Base-by-base conservation (phyloP, 257 asterid genomes). In the Leptodermis oblonga region DNA sequence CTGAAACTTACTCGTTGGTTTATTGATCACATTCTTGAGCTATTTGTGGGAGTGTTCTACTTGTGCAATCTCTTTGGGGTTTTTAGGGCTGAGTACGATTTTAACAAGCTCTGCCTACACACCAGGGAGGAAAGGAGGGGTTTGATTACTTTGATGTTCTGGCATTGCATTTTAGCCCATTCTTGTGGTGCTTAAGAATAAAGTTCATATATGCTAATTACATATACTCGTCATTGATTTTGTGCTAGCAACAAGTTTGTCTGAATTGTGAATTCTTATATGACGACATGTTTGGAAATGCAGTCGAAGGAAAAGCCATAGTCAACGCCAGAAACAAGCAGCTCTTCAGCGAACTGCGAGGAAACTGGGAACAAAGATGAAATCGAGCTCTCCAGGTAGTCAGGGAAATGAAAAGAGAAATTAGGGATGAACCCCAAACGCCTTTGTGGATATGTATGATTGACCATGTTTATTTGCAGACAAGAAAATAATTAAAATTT, bases 241-340 rank as follows among this genome's bases (percentile, higher is more conserved):
- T 3, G 37, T 34, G n/a, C 30, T 11, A 18, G 1, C 17, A 37
- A 45, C 34, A 23, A 39, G 51, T 26, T 10, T 20, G 6, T 26
- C 26, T 20, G 9, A 30, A 65, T 34, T 30, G n/a, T 65, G 17
- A 42, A 42, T 3, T 28, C 31, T 3, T 17, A 61, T 22, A 20
- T 28, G 25, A 54, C 34, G n/a, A 37, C 23, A 22, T 70, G 34
- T 58, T 31, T 76, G 65, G 64, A 67, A 37, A 48, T 87, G 87
- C 87, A 88, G 99, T 74, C 84, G 68, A 80, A 81, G 95, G 83
- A 83, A 80, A 78, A 78, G 79, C 71, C 84, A 65, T 51, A 77
- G 62, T 49, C 96, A 62, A 63, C 89, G 89, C 7, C 89, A 76
- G 80, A 93, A 87, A 82, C 87, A 67, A 66, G 85, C 79, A 73